Evolutionary conservation across 495 filamentous ascomycete species (phyloP).

Genomic region (Parathielavia hyrcaniae): DNA sequence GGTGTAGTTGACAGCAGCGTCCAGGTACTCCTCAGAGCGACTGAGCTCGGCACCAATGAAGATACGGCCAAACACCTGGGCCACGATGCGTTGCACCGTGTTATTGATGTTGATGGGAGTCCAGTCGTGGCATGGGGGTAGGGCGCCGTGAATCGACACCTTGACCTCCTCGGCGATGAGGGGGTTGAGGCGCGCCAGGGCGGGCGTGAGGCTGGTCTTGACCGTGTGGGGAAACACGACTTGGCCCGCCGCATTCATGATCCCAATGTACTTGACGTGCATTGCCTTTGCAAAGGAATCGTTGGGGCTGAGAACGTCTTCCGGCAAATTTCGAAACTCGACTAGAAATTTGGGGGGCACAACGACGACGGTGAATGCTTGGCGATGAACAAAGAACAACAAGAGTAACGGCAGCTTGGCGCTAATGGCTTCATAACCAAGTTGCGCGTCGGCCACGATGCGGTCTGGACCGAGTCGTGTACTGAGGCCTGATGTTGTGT

Average conservation of each 20-base stretch:
- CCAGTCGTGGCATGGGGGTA: constrained; percentile 39
- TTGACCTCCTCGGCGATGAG: constrained; percentile 27
- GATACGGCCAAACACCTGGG: constrained; percentile 50
- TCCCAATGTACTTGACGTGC: constrained; percentile 25
- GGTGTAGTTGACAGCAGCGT: constrained; percentile 53
- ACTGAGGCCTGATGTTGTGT: background rate
- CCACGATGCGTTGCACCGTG: constrained; percentile 45
- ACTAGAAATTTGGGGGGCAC: constrained; percentile 31
- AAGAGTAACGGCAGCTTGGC: constrained; percentile 29
- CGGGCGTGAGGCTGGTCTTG: constrained; percentile 28
- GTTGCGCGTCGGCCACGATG: constrained; percentile 20
- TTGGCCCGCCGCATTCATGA: constrained; percentile 16
- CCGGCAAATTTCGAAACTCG: constrained; percentile 36
- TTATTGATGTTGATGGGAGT: constrained; percentile 37
- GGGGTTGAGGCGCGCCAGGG: constrained; percentile 25
- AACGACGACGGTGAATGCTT: constrained; percentile 28
- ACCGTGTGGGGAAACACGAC: constrained; percentile 22
- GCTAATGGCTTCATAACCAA: constrained; percentile 9
- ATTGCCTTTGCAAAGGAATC: constrained; percentile 28
- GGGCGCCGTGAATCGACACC: constrained; percentile 20
- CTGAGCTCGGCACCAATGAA: constrained; percentile 53
- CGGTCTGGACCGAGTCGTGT: background rate
- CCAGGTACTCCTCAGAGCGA: constrained; percentile 51
- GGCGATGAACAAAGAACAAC: too few species aligned
- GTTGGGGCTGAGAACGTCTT: constrained; percentile 34